Conservation (phyloP, 441 rosid species). For the Biscutella auriculata region DNA sequence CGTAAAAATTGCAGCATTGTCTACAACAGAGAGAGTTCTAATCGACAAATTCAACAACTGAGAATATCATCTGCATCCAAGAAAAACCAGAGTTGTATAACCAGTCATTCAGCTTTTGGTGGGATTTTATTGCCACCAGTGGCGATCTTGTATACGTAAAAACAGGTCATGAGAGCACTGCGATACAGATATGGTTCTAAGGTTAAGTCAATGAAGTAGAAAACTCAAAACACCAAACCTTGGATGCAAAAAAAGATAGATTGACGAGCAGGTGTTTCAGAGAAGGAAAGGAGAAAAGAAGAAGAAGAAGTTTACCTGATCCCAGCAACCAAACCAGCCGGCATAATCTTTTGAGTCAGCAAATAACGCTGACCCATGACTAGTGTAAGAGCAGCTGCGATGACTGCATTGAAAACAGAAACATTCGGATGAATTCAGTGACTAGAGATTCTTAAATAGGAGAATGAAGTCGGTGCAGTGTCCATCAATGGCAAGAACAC, state of each 20-base stretch:
- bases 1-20: not conserved
- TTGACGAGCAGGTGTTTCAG: not conserved
- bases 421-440: conserved; percentile 9
- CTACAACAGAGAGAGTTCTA: conserved; percentile 1
- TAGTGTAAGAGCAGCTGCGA: conserved; percentile 55
- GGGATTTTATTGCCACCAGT: conserved; percentile 81
- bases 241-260: not conserved
- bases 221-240: not conserved
- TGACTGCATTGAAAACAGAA: conserved; percentile 26
- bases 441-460: not conserved
- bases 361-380: conserved; percentile 83
- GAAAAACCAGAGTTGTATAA: not conserved
- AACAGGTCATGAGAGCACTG: conserved; percentile 82
- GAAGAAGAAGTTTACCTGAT: conserved; percentile 40
- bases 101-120: conserved; percentile 54
- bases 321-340: conserved; percentile 79
- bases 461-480: not conserved
- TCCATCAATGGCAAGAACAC: conserved; percentile 1
- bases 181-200: conserved; percentile 17
- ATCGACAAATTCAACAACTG: conserved; percentile 15
- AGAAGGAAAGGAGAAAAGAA: not conserved
- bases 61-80: conserved; percentile 5
- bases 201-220: not conserved
- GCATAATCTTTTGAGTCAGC: conserved; percentile 84
- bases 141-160: conserved; percentile 67